Conservation (phyloP, 768 basidiomycete genomes). For the Stropharia rugosoannulata region DNA sequence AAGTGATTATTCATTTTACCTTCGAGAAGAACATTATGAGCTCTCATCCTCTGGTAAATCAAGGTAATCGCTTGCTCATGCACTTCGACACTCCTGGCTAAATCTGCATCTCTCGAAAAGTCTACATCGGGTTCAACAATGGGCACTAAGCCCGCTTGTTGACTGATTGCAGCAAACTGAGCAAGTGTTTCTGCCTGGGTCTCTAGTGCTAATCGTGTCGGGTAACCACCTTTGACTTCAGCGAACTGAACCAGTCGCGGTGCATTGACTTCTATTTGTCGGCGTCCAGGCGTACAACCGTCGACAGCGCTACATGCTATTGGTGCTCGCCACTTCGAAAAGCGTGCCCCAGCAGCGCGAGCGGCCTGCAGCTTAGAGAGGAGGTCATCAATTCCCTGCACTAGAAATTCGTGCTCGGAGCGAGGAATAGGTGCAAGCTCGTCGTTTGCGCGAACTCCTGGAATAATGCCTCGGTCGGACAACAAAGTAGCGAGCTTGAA, state of each 20-base stretch:
- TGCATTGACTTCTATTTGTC: constrained; percentile 43
- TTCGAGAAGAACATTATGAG: constrained; percentile 48
- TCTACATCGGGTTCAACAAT: constrained; percentile 55
- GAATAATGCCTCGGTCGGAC: constrained; percentile 42
- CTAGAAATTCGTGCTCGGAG: constrained; percentile 44
- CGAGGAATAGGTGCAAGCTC: constrained; percentile 45
- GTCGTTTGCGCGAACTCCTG: constrained; percentile 49
- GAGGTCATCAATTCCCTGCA: constrained; percentile 49
- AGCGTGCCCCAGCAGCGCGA: constrained; percentile 43
- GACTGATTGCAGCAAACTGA: constrained; percentile 48
- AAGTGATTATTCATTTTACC: constrained; percentile 26
- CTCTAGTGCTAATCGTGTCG: constrained; percentile 40
- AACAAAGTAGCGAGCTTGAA: constrained; percentile 48
- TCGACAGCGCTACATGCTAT: constrained; percentile 40
- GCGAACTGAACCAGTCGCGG: constrained; percentile 48
- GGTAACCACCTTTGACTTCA: constrained; percentile 32
- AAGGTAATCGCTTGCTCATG: constrained; percentile 43
- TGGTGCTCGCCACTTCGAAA: constrained; percentile 52
- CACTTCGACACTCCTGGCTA: constrained; percentile 43
- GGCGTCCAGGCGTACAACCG: constrained; percentile 31
- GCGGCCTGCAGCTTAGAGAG: constrained; percentile 41
- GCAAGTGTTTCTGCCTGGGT: constrained; percentile 47
- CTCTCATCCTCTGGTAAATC: constrained; percentile 44
- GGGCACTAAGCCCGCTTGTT: constrained; percentile 50
- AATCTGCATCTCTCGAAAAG: constrained; percentile 45